These are phyloP conservation scores for Aspergillus fijiensis DNA, from an alignment of 2,329 filamentous ascomycete species.

Conservation along the genomic window DNA sequence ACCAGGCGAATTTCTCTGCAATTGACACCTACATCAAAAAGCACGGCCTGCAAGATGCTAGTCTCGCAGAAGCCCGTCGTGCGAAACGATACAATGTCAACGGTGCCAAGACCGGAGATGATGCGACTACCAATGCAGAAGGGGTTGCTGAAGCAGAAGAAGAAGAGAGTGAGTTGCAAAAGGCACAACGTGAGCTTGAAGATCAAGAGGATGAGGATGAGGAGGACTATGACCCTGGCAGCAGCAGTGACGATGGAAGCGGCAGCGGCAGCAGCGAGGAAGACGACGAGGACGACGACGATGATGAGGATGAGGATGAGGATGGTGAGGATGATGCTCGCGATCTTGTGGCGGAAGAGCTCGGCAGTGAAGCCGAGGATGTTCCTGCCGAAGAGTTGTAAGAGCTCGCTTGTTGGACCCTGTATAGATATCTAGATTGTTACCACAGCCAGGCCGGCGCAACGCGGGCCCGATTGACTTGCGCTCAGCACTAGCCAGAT, in stretches of 20 bases:
- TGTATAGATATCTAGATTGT: slow-evolving; percentile 3
- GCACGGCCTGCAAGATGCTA: slow-evolving; percentile 62
- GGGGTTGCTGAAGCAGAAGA: slow-evolving; percentile 51
- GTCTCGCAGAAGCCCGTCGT: slow-evolving; percentile 58
- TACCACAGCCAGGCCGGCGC: not conserved
- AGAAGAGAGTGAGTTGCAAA: slow-evolving; percentile 58
- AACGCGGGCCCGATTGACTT: not conserved
- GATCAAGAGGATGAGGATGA: slow-evolving; percentile 50
- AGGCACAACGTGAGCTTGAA: slow-evolving; percentile 56
- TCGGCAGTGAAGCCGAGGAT: slow-evolving; percentile 47
- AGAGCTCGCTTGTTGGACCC: slow-evolving; percentile 7
- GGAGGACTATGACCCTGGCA: slow-evolving; percentile 54
- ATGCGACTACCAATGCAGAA: slow-evolving; percentile 21
- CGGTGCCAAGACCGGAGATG: slow-evolving; percentile 35
- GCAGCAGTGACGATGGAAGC: slow-evolving; percentile 50
- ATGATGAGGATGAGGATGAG: slow-evolving; percentile 28
- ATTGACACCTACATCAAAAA: slow-evolving; percentile 63
- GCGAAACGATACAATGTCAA: slow-evolving; percentile 60
- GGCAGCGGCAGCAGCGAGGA: slow-evolving; percentile 45
- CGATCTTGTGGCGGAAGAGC: slow-evolving; percentile 43
- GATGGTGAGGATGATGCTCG: slow-evolving; percentile 32
- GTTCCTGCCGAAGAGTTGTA: slow-evolving; percentile 32
- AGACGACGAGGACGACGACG: slow-evolving; percentile 30
- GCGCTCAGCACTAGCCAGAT: not conserved
- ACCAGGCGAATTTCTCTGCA: slow-evolving; percentile 61